These are phyloP conservation scores for Plasmodium chabaudi DNA, from an alignment of 169 alveolate species.

Conservation along the genomic window DNA sequence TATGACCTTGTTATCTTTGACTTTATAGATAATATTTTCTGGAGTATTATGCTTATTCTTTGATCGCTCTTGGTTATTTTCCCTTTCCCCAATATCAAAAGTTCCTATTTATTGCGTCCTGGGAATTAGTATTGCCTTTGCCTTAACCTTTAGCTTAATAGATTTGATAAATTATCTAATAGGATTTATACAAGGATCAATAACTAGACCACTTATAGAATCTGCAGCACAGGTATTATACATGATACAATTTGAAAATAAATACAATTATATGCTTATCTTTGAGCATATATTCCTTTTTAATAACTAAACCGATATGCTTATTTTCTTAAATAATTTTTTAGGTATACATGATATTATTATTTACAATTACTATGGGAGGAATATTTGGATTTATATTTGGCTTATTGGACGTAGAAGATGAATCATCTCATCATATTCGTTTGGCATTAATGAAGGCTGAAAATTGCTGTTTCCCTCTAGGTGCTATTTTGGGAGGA, in stretches of 20 bases:
- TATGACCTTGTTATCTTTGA: background rate
- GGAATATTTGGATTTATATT: conserved; percentile 94
- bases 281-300: background rate
- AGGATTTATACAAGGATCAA: conserved; percentile 88
- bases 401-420: conserved; percentile 95
- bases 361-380: conserved; percentile 93
- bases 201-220: conserved; percentile 92
- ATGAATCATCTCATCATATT: conserved; percentile 91
- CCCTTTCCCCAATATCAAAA: conserved; percentile 85
- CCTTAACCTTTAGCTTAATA: conserved; percentile 93
- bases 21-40: conserved; percentile 84
- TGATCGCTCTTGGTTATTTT: conserved; percentile 93
- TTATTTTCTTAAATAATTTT: background rate
- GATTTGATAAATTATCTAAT: conserved; percentile 92
- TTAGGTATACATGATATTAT: conserved; percentile 89
- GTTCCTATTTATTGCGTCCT: conserved; percentile 94
- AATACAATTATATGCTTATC: background rate
- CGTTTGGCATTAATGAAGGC: conserved; percentile 93
- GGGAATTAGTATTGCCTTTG: conserved; percentile 95
- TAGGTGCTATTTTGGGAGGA: conserved; percentile 95
- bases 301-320: background rate
- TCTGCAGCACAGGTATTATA: conserved; percentile 88
- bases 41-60: conserved; percentile 94
- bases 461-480: conserved; percentile 93
- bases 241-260: no score